Percentiles rank a stretch among this genome's conserved stretches.
These are phyloP conservation scores for Phaeotremella fagi DNA, from an alignment of 768 basidiomycete species.

Conservation along the genomic window DNA sequence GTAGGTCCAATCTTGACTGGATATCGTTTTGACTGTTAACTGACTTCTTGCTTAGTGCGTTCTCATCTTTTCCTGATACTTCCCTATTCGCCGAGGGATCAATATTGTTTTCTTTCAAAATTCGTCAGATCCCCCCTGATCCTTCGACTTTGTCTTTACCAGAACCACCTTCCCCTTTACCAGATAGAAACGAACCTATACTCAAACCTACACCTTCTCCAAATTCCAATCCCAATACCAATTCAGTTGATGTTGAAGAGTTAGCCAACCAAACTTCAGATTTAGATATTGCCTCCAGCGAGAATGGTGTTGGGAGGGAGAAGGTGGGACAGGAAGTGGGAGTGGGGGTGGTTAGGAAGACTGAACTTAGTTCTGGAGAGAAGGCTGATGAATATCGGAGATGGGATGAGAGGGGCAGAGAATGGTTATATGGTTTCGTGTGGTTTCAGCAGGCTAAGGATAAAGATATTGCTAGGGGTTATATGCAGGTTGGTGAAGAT, in stretches of 20 bases:
- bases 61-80: slow-evolving; percentile 88
- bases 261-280: no score
- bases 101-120: slow-evolving; percentile 78
- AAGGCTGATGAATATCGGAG: slow-evolving; percentile 46
- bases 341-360: not conserved
- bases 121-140: slow-evolving; percentile 54
- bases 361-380: slow-evolving; percentile 15
- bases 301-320: no score
- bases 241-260: no score
- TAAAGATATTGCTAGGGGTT: slow-evolving; percentile 40
- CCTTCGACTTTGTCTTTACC: slow-evolving; percentile 23
- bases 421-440: slow-evolving; percentile 48
- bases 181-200: slow-evolving; percentile 22
- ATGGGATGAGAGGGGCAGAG: slow-evolving; percentile 47
- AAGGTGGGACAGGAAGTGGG: no score
- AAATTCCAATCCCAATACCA: no score
- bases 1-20: slow-evolving; percentile 52
- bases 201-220: no score
- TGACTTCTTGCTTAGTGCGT: slow-evolving; percentile 59
- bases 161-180: slow-evolving; percentile 43
- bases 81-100: slow-evolving; percentile 77
- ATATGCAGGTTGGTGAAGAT: slow-evolving; percentile 46
- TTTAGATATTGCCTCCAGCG: no score
- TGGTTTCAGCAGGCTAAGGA: slow-evolving; percentile 48
- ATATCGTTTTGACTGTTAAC: not conserved